Base-by-base conservation (phyloP, 2,329 filamentous ascomycete genomes). In the Hyphodiscus sp. region DNA sequence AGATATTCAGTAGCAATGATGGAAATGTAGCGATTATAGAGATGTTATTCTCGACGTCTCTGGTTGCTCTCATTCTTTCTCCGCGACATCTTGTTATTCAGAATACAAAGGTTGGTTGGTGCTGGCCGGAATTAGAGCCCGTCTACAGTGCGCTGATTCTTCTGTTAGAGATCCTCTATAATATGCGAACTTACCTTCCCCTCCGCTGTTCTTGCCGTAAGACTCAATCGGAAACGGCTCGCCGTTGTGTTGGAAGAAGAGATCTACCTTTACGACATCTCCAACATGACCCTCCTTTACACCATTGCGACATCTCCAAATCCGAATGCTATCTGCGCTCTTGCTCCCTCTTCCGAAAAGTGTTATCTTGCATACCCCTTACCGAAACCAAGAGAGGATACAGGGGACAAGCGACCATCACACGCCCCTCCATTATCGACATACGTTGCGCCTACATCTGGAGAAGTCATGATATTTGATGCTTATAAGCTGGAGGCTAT, bases 121-220 rank as follows among this genome's bases (percentile, higher is more conserved):
- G 9, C 48, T 33, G 30, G 33, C 33, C 13, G 5, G 2, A 38
- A 5, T 38, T 10, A 4, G 13, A 10, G 16, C 11, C 33, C 33
- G 5, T 13, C 33, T 13, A 38, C 33, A n/a, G n/a, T 13, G 16
- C 54, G 20, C 54, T 60, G 18, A 58, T n/a, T 13, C 29, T 55
- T 41, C n/a, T 43, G 13, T 33, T 57, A 85, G 79, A 76, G 82
- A 61, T 79, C 79, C 1, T 85, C 92, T 43, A 89, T 95, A 55
- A 97, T 99, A 70, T 99, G 94, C 81, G 94, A 99, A 71, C 87
- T 99, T 68, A 97, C 92, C 2, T 99, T 99, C 65, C 92, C 92
- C 13, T 95, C 91, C n/a, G 91, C 91, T 48, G 91, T 99, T 11
- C 81, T 97, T 42, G 91, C 92, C 19, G 90, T 99, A 55, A 88